A percentile compares a stretch with the other conserved stretches of the same genome.
phyloP scores from a whole-genome alignment of 2,329 filamentous ascomycete species.

The Pseudogymnoascus destructans region DNA sequence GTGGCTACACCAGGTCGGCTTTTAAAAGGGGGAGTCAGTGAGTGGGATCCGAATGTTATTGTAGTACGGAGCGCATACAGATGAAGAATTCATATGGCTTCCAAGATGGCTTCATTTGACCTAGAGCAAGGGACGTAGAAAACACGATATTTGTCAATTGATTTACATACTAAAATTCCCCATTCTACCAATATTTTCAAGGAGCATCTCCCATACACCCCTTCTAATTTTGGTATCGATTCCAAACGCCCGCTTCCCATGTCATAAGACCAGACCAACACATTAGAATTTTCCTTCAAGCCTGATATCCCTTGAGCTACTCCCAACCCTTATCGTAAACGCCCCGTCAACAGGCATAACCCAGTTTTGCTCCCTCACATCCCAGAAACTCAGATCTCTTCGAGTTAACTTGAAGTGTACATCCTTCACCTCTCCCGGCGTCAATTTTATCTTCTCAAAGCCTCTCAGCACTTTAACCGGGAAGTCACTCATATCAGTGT shows the following conservation, averaged over 20 bases:
- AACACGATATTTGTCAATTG: no score
- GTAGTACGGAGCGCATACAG: not conserved
- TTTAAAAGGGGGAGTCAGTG: not conserved
- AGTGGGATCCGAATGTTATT: not conserved
- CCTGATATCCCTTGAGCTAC: slow-evolving; percentile 27
- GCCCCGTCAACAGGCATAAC: slow-evolving; percentile 38
- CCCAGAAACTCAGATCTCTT: slow-evolving; percentile 61
- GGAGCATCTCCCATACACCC: not conserved
- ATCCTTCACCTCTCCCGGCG: slow-evolving; percentile 36
- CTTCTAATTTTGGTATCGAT: not conserved
- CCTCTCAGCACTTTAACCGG: slow-evolving; percentile 55
- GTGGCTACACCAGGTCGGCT: not conserved
- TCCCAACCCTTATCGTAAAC: slow-evolving; percentile 31
- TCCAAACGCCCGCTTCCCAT: not conserved
- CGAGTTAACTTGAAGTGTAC: slow-evolving; percentile 48
- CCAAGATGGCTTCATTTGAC: not conserved
- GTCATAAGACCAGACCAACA: not conserved
- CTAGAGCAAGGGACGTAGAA: no score
- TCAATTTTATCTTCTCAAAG: slow-evolving; percentile 56
- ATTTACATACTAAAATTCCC: no score
- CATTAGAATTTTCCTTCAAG: slow-evolving; percentile 21
- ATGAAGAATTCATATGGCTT: not conserved
- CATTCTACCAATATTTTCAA: not conserved
- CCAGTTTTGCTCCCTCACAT: slow-evolving; percentile 55
- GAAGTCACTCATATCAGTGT: slow-evolving; percentile 35